phyloP scores from a whole-genome alignment of 805 yeast species.

The Candida sakaeoensis region DNA sequence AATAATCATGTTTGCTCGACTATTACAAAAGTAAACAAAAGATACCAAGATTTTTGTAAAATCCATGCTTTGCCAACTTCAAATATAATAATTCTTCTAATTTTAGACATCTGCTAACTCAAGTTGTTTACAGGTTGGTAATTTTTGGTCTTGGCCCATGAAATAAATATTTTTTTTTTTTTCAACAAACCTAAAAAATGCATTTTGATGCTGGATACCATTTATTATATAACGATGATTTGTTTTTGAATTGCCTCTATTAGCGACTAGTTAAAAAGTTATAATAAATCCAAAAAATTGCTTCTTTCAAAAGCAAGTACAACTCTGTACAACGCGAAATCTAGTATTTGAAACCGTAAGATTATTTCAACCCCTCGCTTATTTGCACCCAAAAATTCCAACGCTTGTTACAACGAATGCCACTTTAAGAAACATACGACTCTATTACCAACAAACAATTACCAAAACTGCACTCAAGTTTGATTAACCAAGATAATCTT shows the following conservation, averaged over 20 bases:
- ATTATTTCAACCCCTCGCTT: neutral
- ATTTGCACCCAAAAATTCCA: neutral
- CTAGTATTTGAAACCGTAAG: neutral
- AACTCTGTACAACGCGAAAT: neutral
- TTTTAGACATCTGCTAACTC: neutral
- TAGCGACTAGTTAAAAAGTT: neutral
- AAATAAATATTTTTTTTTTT: too few relatives aligned
- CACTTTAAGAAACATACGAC: too few relatives aligned
- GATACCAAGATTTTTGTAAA: neutral
- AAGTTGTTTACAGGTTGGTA: neutral
- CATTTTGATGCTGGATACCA: neutral
- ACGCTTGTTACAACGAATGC: neutral
- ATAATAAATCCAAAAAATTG: too few relatives aligned
- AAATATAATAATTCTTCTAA: neutral
- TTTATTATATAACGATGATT: too few relatives aligned
- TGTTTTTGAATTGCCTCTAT: neutral
- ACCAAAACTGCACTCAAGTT: too few relatives aligned
- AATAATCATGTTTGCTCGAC: too few relatives aligned
- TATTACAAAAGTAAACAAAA: too few relatives aligned
- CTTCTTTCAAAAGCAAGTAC: neutral
- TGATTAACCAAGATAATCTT: too few relatives aligned
- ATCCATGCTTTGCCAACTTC: neutral
- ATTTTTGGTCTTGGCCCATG: neutral
- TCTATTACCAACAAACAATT: too few relatives aligned
- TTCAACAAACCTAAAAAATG: neutral